A percentile compares a stretch with the other conserved stretches of the same genome.
Evolutionary conservation across 495 filamentous ascomycete species (phyloP).

Genomic region (Articulospora tetracladia): DNA sequence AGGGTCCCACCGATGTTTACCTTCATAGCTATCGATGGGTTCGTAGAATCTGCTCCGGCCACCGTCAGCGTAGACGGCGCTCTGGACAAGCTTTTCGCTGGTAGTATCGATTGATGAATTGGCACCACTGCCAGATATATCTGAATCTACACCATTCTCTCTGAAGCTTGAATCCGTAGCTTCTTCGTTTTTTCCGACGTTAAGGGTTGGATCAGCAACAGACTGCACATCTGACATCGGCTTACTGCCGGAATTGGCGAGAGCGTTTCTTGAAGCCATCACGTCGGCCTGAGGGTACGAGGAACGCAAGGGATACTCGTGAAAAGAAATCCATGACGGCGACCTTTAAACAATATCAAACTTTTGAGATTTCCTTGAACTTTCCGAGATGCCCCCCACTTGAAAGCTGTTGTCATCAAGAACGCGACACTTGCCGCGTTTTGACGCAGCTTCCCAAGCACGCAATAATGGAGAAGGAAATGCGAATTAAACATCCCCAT

Average conservation of each 20-base stretch:
- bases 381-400: neutral
- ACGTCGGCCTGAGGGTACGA: too few relatives aligned
- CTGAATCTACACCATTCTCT: neutral
- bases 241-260: too few relatives aligned
- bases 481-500: neutral
- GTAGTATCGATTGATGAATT: neutral
- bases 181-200: neutral
- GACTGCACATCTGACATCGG: too few relatives aligned
- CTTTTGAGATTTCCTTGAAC: neutral
- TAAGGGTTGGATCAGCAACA: neutral
- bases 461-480: neutral
- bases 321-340: neutral
- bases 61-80: neutral
- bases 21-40: constrained; percentile 45
- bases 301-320: too few relatives aligned
- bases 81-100: neutral
- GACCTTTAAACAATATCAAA: neutral
- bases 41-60: neutral
- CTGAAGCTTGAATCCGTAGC: neutral
- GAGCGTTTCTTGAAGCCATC: too few relatives aligned
- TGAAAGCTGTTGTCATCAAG: neutral
- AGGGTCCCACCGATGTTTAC: constrained; percentile 69
- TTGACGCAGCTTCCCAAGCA: neutral
- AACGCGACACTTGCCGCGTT: neutral
- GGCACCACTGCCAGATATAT: neutral